A percentile compares a stretch with the other conserved stretches of the same genome.
Evolutionary conservation across 2,329 filamentous ascomycete species (phyloP).

Genomic region (Colletotrichum nymphaeae): DNA sequence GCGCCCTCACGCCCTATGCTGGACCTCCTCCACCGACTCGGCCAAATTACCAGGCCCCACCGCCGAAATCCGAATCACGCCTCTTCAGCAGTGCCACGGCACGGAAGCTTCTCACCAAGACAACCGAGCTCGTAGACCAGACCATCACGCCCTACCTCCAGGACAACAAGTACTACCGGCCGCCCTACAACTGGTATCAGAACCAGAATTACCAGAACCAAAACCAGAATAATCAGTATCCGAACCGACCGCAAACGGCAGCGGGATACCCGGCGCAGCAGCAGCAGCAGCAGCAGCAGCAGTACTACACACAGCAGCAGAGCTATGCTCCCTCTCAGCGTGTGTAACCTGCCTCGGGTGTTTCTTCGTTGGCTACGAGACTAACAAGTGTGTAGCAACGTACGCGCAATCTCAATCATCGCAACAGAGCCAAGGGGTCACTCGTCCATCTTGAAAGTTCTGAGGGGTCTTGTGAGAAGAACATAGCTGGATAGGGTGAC

Average conservation of each 20-base stretch:
- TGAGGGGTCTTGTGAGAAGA: too few species aligned
- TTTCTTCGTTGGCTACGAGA: neutral
- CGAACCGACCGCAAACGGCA: neutral
- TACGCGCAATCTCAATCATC: slow-evolving; percentile 10
- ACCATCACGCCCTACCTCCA: slow-evolving; percentile 39
- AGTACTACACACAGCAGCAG: slow-evolving; percentile 23
- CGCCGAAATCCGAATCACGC: slow-evolving; percentile 30
- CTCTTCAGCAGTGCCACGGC: slow-evolving; percentile 48
- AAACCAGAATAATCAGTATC: neutral
- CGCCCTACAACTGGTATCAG: slow-evolving; percentile 14
- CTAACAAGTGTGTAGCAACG: slow-evolving; percentile 20
- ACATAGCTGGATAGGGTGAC: too few species aligned
- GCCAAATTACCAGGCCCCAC: slow-evolving; percentile 1
- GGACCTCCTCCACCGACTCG: slow-evolving; percentile 16
- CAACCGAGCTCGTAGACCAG: slow-evolving; percentile 47
- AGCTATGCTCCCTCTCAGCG: slow-evolving; percentile 18
- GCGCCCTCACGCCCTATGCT: slow-evolving; percentile 6
- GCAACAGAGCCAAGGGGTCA: neutral
- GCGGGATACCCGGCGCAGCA: too few species aligned
- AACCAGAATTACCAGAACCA: slow-evolving; percentile 1
- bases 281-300: slow-evolving; percentile 1
- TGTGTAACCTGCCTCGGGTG: neutral
- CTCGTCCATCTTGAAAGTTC: slow-evolving; percentile 5
- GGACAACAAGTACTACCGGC: slow-evolving; percentile 30
- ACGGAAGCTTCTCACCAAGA: slow-evolving; percentile 49